Evolutionary conservation across 805 yeast genomes (phyloP), one percentile per base, ranked within the genome.

Genomic region (Ogataea ramenticola): DNA sequence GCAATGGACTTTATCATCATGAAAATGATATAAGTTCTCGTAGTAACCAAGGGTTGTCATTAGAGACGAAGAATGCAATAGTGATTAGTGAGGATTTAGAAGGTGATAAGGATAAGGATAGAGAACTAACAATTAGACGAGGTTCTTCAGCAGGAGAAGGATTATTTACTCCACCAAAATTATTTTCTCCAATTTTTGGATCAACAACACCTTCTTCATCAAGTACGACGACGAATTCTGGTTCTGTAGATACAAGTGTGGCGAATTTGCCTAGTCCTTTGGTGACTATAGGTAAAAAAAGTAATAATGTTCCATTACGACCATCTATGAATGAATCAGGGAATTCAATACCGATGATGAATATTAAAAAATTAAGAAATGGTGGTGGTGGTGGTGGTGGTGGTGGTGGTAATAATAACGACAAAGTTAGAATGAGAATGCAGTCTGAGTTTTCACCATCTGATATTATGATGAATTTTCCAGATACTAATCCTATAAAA

Each of bases 391-490:
- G n/a, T 11, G n/a, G 12, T 10, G 12, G 32, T 14, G 9, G 14
- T 14, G 17, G 10, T 26, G 10, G 27, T 26, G 11, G 16, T 16
- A 27, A 16, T 17, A 36, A 11, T 14, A 24, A 26, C 27, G 4
- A n/a, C n/a, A n/a, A n/a, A 7, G 27, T 10, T 38, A 37, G 20
- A 22, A n/a, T 33, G 9, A 43, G 56, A 33, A 41, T 43, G 12
- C 36, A 46, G 4, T 53, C 57, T 1, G 60, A 54, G 9, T 43
- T 48, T 21, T 48, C 54, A n/a, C n/a, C n/a, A n/a, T n/a, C n/a
- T n/a, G n/a, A n/a, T n/a, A n/a, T n/a, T n/a, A n/a, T n/a, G n/a
- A 1, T 35, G 48, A 24, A 24, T 10, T 24, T 7, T 24, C 10
- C 27, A 7, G 27, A 24, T 24, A 10, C 10, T 7, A 24, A 24